Evolutionary conservation across 2,329 filamentous ascomycete species (phyloP), one percentile per base, ranked within the genome.

Genomic region (Neophaeococcomyces mojaviensis): DNA sequence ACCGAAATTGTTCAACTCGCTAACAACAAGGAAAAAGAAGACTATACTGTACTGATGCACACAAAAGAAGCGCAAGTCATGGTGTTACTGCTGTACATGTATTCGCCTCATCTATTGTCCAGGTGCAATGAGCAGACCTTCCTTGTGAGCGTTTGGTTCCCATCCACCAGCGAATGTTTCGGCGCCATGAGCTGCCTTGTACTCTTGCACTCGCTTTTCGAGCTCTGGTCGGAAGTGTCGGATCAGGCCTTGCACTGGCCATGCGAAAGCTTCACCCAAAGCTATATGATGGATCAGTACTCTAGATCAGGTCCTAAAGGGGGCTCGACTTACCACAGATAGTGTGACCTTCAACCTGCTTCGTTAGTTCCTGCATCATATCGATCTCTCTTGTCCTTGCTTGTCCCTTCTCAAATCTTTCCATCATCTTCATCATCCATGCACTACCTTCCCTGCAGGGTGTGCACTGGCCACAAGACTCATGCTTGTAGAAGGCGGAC

Each of bases 351-450:
- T 98, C 92, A 51, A 98, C 92, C 72, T 98, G 92, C 78, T 98
- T 98, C 53, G 92, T 98, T 58, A 98, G 73, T 75, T 98, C 92
- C 73, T 96, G 92, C 57, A 98, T 79, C 92, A 98, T 98, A 67
- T 98, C 92, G 65, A 98, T 98, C 72, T 98, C 92, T 51, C 92
- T 79, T 68, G 84, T 81, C 52, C 86, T 82, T 50, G 86, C 92
- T 68, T 87, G 81, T 49, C 92, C 92, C 67, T 86, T 85, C 75
- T 94, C 88, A 59, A 98, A 94, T 47, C 92, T 84, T 68, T 85
- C 76, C 92, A 98, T 97, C 68, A 98, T 97, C 76, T 98, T 89
- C 70, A 94, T 86, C 9, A 90, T 96, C 92, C 92, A 98, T 74
- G 94, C 96, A 75, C 85, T 94, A 56, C 92, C 92, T 73, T 98